phyloP scores from a whole-genome alignment of 78 protist species.

The Speleostelium caveatum region DNA sequence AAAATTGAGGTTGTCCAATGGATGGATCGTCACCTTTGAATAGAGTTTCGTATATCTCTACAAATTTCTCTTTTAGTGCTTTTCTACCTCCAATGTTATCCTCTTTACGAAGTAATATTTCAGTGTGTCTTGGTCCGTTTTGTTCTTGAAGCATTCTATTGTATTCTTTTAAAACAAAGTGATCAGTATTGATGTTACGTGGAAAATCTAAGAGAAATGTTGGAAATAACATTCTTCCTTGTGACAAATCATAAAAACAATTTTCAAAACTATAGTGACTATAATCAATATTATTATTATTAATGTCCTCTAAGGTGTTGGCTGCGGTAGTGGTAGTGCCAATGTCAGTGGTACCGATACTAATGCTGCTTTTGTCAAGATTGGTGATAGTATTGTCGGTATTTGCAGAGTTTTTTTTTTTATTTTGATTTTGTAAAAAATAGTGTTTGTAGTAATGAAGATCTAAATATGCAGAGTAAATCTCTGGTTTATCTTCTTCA shows the following conservation, averaged over 20 bases:
- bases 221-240: constrained; percentile 5
- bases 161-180: constrained; percentile 44
- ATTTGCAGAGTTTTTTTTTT: too few relatives aligned
- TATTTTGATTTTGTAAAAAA: too few relatives aligned
- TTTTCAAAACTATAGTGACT: too few relatives aligned
- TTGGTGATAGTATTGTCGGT: too few relatives aligned
- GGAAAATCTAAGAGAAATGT: constrained; percentile 10
- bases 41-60: constrained; percentile 62
- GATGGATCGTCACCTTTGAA: constrained; percentile 78
- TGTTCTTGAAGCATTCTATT: constrained; percentile 67
- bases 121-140: constrained; percentile 75
- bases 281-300: too few relatives aligned
- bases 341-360: too few relatives aligned
- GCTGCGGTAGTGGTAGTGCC: too few relatives aligned
- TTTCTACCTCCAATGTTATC: constrained; percentile 59
- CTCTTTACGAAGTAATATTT: constrained; percentile 50
- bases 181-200: constrained; percentile 48
- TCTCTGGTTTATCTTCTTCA: too few relatives aligned
- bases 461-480: too few relatives aligned
- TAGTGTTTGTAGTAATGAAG: too few relatives aligned
- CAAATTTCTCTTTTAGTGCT: constrained; percentile 73
- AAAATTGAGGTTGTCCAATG: constrained; percentile 39
- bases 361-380: too few relatives aligned
- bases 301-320: too few relatives aligned
- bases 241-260: constrained; percentile 1